Evolutionary conservation across 441 rosid genomes (phyloP).

Genomic region (Hura crepitans): DNA sequence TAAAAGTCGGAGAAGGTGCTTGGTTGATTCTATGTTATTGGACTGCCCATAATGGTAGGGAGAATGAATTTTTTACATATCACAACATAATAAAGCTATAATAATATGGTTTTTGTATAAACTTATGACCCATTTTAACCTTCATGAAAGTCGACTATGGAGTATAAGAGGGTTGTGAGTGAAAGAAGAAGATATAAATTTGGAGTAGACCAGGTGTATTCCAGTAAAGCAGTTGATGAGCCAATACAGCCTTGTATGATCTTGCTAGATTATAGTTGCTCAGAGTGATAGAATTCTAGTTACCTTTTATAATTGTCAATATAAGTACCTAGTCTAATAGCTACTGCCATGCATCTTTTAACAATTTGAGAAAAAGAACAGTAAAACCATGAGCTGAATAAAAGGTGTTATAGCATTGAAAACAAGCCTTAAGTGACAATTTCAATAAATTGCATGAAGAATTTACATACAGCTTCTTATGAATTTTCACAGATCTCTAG

Average conservation of each 20-base stretch:
- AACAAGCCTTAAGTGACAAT: not conserved
- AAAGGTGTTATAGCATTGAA: not conserved
- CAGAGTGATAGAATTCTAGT: not conserved
- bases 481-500: conserved; percentile 62
- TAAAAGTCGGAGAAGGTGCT: not conserved
- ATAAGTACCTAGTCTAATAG: not conserved
- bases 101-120: not conserved
- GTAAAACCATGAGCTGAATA: not conserved
- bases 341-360: not conserved
- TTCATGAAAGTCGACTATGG: not conserved
- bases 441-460: not conserved
- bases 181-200: not conserved
- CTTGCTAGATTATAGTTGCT: not conserved
- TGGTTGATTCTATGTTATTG: not conserved
- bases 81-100: not conserved
- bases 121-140: not conserved
- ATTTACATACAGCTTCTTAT: conserved; percentile 6
- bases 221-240: not conserved
- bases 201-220: not conserved
- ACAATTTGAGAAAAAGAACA: not conserved
- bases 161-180: not conserved
- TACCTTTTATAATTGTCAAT: not conserved
- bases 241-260: not conserved
- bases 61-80: not conserved
- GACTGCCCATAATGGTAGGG: not conserved